Evolutionary conservation across 306 rosid genomes (phyloP).

Genomic region (Mucuna pruriens): DNA sequence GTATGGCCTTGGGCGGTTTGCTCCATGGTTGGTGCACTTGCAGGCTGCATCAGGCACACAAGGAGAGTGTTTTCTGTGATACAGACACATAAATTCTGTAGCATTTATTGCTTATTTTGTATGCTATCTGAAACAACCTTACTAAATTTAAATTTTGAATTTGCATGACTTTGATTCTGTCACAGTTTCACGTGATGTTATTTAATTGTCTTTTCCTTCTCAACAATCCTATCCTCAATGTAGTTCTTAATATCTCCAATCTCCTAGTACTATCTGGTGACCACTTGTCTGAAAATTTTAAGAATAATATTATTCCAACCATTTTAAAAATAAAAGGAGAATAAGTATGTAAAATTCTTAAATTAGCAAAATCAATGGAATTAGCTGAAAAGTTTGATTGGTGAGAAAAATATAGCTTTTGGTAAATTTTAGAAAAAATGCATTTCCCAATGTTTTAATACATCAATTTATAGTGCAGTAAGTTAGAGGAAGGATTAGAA

Average conservation of each 20-base stretch:
- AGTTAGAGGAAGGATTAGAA: background rate
- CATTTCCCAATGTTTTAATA: background rate
- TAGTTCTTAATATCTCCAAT: background rate
- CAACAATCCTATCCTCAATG: background rate
- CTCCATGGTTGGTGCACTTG: background rate
- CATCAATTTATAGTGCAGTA: background rate
- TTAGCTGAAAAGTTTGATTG: background rate
- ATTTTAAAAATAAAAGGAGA: background rate
- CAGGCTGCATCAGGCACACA: conserved; percentile 12
- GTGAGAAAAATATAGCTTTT: background rate
- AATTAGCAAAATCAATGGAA: background rate
- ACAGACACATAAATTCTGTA: conserved; percentile 34
- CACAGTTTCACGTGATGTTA: conserved; percentile 48
- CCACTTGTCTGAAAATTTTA: background rate
- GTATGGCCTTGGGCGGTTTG: background rate
- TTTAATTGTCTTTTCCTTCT: conserved; percentile 34
- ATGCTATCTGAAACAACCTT: background rate
- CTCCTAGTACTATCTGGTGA: background rate
- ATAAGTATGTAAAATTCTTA: background rate
- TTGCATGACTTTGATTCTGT: conserved; percentile 25
- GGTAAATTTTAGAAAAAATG: background rate
- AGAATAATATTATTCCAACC: background rate
- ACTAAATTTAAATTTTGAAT: conserved; percentile 44
- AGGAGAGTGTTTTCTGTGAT: conserved; percentile 44
- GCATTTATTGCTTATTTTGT: conserved; percentile 37